Evolutionary conservation across 257 asterid genomes (phyloP), one percentile per base, ranked within the genome.

Genomic region (Ilex asprella): DNA sequence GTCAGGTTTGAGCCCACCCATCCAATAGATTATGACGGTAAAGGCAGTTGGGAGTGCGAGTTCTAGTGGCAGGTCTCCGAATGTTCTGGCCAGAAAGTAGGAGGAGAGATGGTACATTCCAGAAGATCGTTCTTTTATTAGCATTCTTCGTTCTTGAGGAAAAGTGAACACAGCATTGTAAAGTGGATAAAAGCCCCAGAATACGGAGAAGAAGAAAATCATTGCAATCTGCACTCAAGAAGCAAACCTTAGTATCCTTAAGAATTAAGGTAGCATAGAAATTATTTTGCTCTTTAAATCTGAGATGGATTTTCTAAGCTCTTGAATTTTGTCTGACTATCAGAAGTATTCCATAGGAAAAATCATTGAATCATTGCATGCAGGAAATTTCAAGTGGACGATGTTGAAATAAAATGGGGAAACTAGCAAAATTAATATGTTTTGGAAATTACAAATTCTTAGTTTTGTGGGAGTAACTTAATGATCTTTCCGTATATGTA

Each of bases 111-210:
- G 97, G 84, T 93, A 93, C 95, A 87, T 93, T 15, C 97, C 95
- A 0, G 97, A 93, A 0, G 99, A 87, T 31, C 95, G 55, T 71
- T 93, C 99, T 77, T 93, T 93, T 71, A 87, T 81, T 15, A 93
- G 87, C 90, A 89, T 89, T 61, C 78, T 65, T 76, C 97, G 68
- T 73, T 93, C 99, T 78, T 93, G 99, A 5, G 97, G 97, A 57
- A 93, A 93, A 21, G 99, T 93, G 88, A 93, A 93, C 39, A 86
- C 96, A 0, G 95, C 96, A 27, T 89, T 93, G 82, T 93, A 93
- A 30, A 93, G 89, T 32, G 99, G 97, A 82, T 87, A 93, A 81
- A 93, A 93, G 7, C 99, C 96, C 99, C 99, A 93, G 67, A 93
- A 93, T 32, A 93, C 99, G 0, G 99, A 81, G 86, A 76, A 93